Base-by-base conservation (phyloP, 768 basidiomycete species). In the Rhizopogon salebrosus region DNA sequence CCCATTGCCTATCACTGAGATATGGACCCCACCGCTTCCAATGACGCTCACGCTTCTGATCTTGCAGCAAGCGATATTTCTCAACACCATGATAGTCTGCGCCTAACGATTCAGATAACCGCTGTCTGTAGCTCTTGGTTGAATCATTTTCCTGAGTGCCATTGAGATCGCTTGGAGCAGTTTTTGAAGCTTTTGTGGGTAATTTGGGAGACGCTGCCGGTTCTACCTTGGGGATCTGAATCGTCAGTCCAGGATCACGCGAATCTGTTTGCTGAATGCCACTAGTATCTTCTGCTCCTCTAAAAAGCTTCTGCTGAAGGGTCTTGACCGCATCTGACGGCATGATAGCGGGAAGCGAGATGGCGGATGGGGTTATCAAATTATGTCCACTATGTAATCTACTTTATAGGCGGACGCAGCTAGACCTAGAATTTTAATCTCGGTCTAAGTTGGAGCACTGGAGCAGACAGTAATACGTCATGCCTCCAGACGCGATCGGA, bases 11-110 rank as follows among this genome's bases (percentile, higher is more conserved):
- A 70, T 99, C 97, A 54, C 87, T 87, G 49, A 99, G 80, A 74
- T 99, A 99, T 14, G 97, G 97, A 18, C 97, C 97, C 95, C 95
- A 98, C 61, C 92, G 80, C 72, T 98, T 98, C 97, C 97, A 99
- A 69, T 98, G 95, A 46, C 79, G 79, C 58, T 91, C 85, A 59
- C 82, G 86, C 46, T 77, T 75, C 53, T 80, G 84, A 58, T 93
- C 91, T 62, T 98, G 89, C 45, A 83, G 72, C n/a, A 99, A 80
- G 45, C 95, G 82, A 68, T 88, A 76, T 58, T 83, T 83, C 73
- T 99, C 95, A 22, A 81, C 82, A 11, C 90, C 89, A 48, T 84
- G 79, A 67, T 95, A 98, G 31, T 84, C 74, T 3, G 72, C 60
- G 1, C 90, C 90, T 29, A 95, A 74, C 52, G 71, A 70, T 55